A percentile compares a stretch with the other conserved stretches of the same genome.
These are phyloP conservation scores for Suhomyces sp. DNA, from an alignment of 805 yeast species.

Conservation along the genomic window DNA sequence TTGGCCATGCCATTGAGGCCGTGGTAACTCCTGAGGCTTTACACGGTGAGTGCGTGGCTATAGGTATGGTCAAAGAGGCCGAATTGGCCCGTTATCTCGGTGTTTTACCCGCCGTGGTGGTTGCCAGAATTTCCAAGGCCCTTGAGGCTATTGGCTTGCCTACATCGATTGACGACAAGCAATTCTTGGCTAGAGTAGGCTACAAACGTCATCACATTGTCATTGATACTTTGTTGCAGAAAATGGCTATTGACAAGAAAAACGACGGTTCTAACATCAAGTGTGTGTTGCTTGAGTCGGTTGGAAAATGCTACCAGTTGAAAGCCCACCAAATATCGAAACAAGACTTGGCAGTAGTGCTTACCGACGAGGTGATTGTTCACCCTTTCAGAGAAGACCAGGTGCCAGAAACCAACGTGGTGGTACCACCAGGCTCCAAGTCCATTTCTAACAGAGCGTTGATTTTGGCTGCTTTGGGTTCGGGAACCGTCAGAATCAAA, in stretches of 20 bases:
- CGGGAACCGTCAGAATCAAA: slow-evolving; percentile 76
- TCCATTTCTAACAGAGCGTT: slow-evolving; percentile 95
- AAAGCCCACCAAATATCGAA: slow-evolving; percentile 84
- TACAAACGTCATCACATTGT: slow-evolving; percentile 62
- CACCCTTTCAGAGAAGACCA: slow-evolving; percentile 45
- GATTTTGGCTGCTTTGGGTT: slow-evolving; percentile 86
- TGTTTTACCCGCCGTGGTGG: slow-evolving; percentile 86
- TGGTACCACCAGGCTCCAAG: slow-evolving; percentile 92
- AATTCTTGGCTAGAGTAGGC: slow-evolving; percentile 63
- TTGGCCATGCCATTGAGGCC: slow-evolving; percentile 99
- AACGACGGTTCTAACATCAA: slow-evolving; percentile 91
- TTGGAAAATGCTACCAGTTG: slow-evolving; percentile 87
- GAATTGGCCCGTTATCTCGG: slow-evolving; percentile 93
- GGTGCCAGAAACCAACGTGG: slow-evolving; percentile 43
- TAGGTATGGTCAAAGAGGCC: slow-evolving; percentile 93
- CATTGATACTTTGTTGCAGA: slow-evolving; percentile 67
- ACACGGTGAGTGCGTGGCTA: slow-evolving; percentile 99
- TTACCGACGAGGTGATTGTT: slow-evolving; percentile 79
- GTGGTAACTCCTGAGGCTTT: slow-evolving; percentile 91
- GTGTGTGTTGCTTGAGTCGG: slow-evolving; percentile 75
- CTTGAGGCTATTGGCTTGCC: slow-evolving; percentile 86
- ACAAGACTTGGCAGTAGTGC: slow-evolving; percentile 72
- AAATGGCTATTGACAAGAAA: slow-evolving; percentile 95
- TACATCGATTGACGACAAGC: slow-evolving; percentile 67
- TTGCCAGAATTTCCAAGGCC: slow-evolving; percentile 82